These are phyloP conservation scores for Mrakia gelida DNA, from an alignment of 768 basidiomycete species.

Conservation along the genomic window DNA sequence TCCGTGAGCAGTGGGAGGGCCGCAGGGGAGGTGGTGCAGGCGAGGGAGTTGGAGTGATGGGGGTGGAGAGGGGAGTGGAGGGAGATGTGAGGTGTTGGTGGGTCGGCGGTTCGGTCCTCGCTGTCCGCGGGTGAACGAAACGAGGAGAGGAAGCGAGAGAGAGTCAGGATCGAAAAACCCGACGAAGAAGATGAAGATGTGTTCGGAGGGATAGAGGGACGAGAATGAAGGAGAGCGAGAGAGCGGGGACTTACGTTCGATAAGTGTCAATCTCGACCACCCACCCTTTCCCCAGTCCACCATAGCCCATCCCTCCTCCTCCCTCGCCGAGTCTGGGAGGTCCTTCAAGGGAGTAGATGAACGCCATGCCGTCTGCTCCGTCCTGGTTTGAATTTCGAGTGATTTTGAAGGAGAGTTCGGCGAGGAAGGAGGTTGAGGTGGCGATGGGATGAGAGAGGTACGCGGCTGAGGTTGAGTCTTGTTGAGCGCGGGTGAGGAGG, in stretches of 20 bases:
- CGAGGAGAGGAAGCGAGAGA: too few species aligned
- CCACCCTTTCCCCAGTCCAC: conserved; percentile 41
- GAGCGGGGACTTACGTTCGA: conserved; percentile 33
- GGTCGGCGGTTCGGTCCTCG: conserved; percentile 42
- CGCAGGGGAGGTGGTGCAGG: conserved; percentile 35
- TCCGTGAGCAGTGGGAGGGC: conserved; percentile 39
- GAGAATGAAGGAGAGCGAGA: neutral
- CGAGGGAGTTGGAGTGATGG: conserved; percentile 41
- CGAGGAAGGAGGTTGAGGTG: neutral
- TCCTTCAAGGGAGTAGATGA: conserved; percentile 3
- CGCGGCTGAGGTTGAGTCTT: conserved; percentile 1
- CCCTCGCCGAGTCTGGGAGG: conserved; percentile 32
- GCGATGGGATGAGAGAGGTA: neutral
- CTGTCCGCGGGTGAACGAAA: neutral
- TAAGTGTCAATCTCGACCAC: conserved; percentile 45
- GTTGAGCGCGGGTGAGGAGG: neutral
- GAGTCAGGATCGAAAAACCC: too few species aligned
- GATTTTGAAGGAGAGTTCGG: conserved; percentile 11
- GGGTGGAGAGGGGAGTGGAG: conserved; percentile 43
- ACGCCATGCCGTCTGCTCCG: conserved; percentile 15
- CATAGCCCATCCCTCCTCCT: conserved; percentile 43
- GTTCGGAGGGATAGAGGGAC: neutral
- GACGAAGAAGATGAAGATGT: neutral
- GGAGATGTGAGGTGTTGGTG: conserved; percentile 44
- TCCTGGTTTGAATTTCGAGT: neutral